phyloP scores from a whole-genome alignment of 1,284 basidiomycete species.

The Irpex sp. region DNA sequence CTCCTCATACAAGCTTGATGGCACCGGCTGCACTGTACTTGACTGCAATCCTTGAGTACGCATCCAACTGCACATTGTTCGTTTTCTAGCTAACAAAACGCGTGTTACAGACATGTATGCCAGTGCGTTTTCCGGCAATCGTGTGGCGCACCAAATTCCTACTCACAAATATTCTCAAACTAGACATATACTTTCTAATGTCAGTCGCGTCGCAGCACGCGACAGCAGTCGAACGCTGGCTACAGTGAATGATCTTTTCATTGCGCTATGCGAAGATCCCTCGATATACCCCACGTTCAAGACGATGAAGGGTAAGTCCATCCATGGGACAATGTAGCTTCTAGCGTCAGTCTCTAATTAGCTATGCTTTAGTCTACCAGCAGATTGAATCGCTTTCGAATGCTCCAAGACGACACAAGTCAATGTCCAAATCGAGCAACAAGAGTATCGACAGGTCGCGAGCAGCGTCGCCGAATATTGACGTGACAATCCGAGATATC shows the following conservation, averaged over 20 bases:
- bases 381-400: slow-evolving; percentile 72
- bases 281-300: slow-evolving; percentile 81
- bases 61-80: slow-evolving; percentile 20
- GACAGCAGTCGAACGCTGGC: slow-evolving; percentile 79
- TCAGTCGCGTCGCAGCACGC: slow-evolving; percentile 78
- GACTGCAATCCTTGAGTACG: slow-evolving; percentile 91
- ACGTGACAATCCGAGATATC: slow-evolving; percentile 12
- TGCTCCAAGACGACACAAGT: slow-evolving; percentile 61
- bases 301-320: slow-evolving; percentile 72
- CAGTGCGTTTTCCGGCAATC: slow-evolving; percentile 52
- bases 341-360: slow-evolving; percentile 5
- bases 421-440: slow-evolving; percentile 37
- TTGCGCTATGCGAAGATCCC: slow-evolving; percentile 85
- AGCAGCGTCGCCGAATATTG: slow-evolving; percentile 6
- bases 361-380: slow-evolving; percentile 53
- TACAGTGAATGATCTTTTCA: slow-evolving; percentile 76
- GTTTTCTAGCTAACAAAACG: slow-evolving; percentile 9
- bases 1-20: slow-evolving; percentile 58
- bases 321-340: not conserved
- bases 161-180: slow-evolving; percentile 4
- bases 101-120: slow-evolving; percentile 63
- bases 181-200: slow-evolving; percentile 80
- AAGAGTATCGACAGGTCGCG: slow-evolving; percentile 30
- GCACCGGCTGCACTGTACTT: slow-evolving; percentile 84
- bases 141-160: not conserved